Evolutionary conservation across 176 grass and related monocot species (phyloP), one percentile per base, ranked within the genome.

Genomic region (Cenchrus fungigraminus): DNA sequence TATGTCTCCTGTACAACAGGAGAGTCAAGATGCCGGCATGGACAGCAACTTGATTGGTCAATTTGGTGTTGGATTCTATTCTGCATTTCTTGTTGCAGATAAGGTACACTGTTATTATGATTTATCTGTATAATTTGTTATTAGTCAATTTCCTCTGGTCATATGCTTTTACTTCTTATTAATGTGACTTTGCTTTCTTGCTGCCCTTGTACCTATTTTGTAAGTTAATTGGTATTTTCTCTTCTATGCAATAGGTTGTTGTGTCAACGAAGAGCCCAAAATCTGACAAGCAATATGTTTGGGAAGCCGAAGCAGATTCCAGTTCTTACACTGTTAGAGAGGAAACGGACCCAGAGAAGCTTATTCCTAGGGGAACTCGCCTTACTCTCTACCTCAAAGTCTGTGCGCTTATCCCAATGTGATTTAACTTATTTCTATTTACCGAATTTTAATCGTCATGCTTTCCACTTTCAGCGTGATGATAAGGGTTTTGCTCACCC

Each of bases 1-100:
- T 76, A 37, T 45, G 11, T 77, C 42, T 71, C 51, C 44, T 86
- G 47, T 74, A 65, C 52, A 60, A 90, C 86, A 99, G 97, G 97
- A 96, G 65, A 99, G 92, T 87, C 94, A 96, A 84, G 97, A 96
- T 89, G 88, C 88, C 74, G 90, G 88, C 66, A 88, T 75, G 66
- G 90, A 94, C 85, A 99, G 91, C 84, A 99, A 96, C 86, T 92
- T 99, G 79, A 99, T 99, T 79, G 97, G 97, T 2, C 97, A 99
- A 86, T 99, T 99, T 85, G 97, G 97, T 84, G 97, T 99, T 65
- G 97, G 97, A 32, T 99, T 96, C 90, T 99, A 99, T 87, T 99
- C 94, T 20, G 56, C 91, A 66, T 99, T 99, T 66, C 94, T 99
- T 60, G 97, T 99, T 85, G 81, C 94, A 40, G 97, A 99, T 70